Percentiles rank a stretch among this genome's conserved stretches.
Evolutionary conservation across 495 filamentous ascomycete genomes (phyloP).

Genomic region (Aspergillus leporis): DNA sequence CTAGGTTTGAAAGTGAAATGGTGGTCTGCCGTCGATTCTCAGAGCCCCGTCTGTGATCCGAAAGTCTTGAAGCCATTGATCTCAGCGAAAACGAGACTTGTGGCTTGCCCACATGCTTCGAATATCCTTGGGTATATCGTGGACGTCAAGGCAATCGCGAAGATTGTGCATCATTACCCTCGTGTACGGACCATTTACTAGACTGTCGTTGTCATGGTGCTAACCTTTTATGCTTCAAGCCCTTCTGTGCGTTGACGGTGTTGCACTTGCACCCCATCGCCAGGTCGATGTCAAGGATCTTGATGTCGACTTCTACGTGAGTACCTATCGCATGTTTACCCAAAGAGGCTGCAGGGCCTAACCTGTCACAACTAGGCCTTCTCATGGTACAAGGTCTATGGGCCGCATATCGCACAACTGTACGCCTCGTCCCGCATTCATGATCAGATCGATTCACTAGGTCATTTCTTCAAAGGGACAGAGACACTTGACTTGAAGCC

Average conservation of each 20-base stretch:
- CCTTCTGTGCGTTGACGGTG: conserved; percentile 57
- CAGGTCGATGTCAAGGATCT: conserved; percentile 63
- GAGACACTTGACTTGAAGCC: conserved; percentile 61
- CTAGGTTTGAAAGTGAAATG: conserved; percentile 62
- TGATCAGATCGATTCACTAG: conserved; percentile 51
- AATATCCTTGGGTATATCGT: conserved; percentile 74
- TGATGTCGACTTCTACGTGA: conserved; percentile 68
- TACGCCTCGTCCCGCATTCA: conserved; percentile 55
- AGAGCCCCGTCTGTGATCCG: conserved; percentile 55
- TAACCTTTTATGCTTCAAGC: conserved; percentile 27
- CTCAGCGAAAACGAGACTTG: conserved; percentile 58
- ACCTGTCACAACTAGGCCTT: conserved; percentile 42
- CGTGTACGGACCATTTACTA: conserved; percentile 16
- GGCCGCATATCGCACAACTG: conserved; percentile 67
- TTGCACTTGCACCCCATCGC: conserved; percentile 71
- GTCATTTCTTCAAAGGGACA: conserved; percentile 67
- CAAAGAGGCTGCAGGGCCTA: neutral
- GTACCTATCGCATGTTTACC: neutral
- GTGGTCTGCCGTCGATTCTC: conserved; percentile 51
- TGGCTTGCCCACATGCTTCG: conserved; percentile 65
- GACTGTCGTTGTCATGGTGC: conserved; percentile 36
- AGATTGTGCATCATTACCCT: conserved; percentile 45
- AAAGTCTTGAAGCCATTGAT: conserved; percentile 55
- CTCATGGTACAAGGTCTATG: conserved; percentile 76
- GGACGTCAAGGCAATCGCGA: conserved; percentile 54